Conservation (phyloP, 2,329 filamentous ascomycete genomes). For the Hypoxylon sp. region DNA sequence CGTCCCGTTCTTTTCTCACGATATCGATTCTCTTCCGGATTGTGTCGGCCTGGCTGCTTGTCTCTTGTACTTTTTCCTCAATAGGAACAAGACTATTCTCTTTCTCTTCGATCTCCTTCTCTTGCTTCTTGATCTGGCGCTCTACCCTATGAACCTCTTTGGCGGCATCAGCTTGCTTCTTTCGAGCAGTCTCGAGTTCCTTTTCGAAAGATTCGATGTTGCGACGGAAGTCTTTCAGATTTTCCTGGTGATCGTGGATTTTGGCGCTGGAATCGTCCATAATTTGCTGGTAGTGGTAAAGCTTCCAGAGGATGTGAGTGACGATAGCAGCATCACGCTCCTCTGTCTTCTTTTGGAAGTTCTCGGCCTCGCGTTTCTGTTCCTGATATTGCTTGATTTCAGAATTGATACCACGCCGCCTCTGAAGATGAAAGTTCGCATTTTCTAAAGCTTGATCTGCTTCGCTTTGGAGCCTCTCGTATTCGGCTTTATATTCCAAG, state of each 20-base stretch:
- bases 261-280: slow-evolving; percentile 93
- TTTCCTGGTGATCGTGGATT: slow-evolving; percentile 94
- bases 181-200: slow-evolving; percentile 83
- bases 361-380: slow-evolving; percentile 95
- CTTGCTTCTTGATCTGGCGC: slow-evolving; percentile 84
- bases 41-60: slow-evolving; percentile 76
- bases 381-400: slow-evolving; percentile 98
- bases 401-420: slow-evolving; percentile 93
- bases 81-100: slow-evolving; percentile 89
- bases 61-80: slow-evolving; percentile 90
- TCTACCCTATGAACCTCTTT: slow-evolving; percentile 86
- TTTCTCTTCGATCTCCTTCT: slow-evolving; percentile 87
- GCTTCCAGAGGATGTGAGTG: slow-evolving; percentile 94
- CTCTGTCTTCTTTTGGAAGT: slow-evolving; percentile 89
- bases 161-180: slow-evolving; percentile 82
- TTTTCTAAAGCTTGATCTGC: slow-evolving; percentile 89
- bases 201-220: slow-evolving; percentile 88
- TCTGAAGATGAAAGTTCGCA: slow-evolving; percentile 87
- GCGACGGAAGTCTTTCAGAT: slow-evolving; percentile 91
- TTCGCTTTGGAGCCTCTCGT: slow-evolving; percentile 89
- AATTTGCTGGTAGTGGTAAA: slow-evolving; percentile 92
- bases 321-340: slow-evolving; percentile 93
- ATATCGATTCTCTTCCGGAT: slow-evolving; percentile 76
- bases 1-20: slow-evolving; percentile 81
- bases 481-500: slow-evolving; percentile 92